These are phyloP conservation scores for Colletotrichum lentis DNA, from an alignment of 2,329 filamentous ascomycete species.

Conservation along the genomic window DNA sequence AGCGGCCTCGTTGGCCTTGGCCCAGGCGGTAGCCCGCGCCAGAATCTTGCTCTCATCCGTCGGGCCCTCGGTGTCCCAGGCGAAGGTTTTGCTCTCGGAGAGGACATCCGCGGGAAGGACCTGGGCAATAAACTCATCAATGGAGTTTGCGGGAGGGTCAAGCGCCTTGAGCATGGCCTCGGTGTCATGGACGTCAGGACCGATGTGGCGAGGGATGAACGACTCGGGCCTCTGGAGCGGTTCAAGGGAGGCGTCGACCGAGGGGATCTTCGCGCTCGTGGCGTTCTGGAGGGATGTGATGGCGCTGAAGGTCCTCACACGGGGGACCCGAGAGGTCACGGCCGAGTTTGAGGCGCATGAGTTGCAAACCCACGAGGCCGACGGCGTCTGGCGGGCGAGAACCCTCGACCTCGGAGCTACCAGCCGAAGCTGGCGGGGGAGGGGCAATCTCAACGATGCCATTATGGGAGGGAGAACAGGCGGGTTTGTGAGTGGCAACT, in stretches of 20 bases:
- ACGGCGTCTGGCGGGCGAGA: slow-evolving; percentile 29
- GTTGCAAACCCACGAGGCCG: slow-evolving; percentile 34
- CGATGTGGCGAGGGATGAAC: slow-evolving; percentile 87
- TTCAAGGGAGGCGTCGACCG: slow-evolving; percentile 37
- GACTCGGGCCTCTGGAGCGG: slow-evolving; percentile 58
- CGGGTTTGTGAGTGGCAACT: not conserved
- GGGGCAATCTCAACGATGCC: slow-evolving; percentile 37
- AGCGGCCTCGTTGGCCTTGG: slow-evolving; percentile 49
- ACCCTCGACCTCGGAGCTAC: slow-evolving; percentile 33
- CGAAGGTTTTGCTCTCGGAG: slow-evolving; percentile 70
- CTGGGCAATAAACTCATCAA: slow-evolving; percentile 86
- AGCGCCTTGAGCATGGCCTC: slow-evolving; percentile 82
- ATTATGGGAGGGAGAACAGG: slow-evolving; percentile 24
- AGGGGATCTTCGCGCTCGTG: slow-evolving; percentile 22
- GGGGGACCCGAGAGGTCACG: slow-evolving; percentile 14
- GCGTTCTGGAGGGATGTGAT: slow-evolving; percentile 24
- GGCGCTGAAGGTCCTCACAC: slow-evolving; percentile 32
- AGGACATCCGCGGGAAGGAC: slow-evolving; percentile 84
- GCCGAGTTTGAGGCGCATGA: slow-evolving; percentile 25
- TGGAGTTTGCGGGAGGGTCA: slow-evolving; percentile 73
- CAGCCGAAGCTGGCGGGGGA: slow-evolving; percentile 39
- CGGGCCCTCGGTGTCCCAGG: slow-evolving; percentile 55
- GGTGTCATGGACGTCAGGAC: slow-evolving; percentile 74
- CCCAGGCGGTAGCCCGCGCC: slow-evolving; percentile 48
- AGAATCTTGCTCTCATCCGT: slow-evolving; percentile 69